Evolutionary conservation across 1,284 basidiomycete genomes (phyloP), one percentile per base, ranked within the genome.

Genomic region (Pseudozyma pruni): DNA sequence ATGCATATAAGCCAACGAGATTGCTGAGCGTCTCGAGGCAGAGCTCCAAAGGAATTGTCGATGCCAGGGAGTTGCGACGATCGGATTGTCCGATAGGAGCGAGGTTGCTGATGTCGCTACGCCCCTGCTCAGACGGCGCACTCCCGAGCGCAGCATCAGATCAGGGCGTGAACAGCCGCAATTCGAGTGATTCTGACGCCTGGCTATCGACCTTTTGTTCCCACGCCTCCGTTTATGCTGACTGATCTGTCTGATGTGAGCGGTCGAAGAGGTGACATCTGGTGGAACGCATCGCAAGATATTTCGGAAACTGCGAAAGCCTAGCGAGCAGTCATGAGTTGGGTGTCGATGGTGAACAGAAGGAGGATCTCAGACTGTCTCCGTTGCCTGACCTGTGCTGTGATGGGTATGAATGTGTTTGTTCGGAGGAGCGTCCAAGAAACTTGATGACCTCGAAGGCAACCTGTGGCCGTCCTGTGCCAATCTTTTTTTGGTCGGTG

Each of bases 71-170:
- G 43, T 20, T 41, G 37, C 38, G 34, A 25, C 23, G 20, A n/a
- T 40, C 37, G 37, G 10, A 6, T 22, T n/a, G 16, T 55, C 53
- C 33, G 43, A 22, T 16, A 34, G 9, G 25, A 42, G 27, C 25
- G 41, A 31, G 13, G 27, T 38, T 38, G 40, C n/a, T 40, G 53
- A 13, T 40, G 22, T 55, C 43, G 52, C 62, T 58, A 54, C 52
- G 56, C 62, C 51, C 22, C 38, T 59, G 25, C 38, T 38, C 23
- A 64, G 62, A 53, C 51, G 51, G 32, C 54, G 49, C 8, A 22
- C 50, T 42, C 62, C 29, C 42, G 62, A 58, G 23, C 62, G 62
- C 48, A 66, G 62, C 62, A 66, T 66, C 51, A 51, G 55, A 34
- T 46, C 16, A 29, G 33, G 35, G 50, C 39, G 39, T 35, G 47